These are phyloP conservation scores for Leccinum aurantiacum DNA, from an alignment of 768 basidiomycete species.

Conservation along the genomic window DNA sequence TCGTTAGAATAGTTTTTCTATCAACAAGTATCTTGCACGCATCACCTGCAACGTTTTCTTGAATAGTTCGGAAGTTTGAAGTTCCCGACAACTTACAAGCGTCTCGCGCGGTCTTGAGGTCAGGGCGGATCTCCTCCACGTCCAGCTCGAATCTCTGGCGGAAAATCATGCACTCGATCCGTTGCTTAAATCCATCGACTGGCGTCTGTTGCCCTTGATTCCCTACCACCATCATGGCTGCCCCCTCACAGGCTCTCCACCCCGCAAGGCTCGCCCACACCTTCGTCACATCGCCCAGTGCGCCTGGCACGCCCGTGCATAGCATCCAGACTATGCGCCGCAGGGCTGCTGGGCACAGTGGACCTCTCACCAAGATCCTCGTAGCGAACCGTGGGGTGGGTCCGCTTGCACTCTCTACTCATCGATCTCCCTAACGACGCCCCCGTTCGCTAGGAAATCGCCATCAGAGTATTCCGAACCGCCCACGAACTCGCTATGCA, in stretches of 20 bases:
- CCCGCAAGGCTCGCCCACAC: slow-evolving; percentile 73
- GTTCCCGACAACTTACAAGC: slow-evolving; percentile 56
- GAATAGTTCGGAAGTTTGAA: slow-evolving; percentile 58
- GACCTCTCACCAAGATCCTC: slow-evolving; percentile 87
- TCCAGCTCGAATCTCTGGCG: slow-evolving; percentile 80
- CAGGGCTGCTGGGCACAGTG: slow-evolving; percentile 87
- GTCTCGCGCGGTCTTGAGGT: slow-evolving; percentile 68
- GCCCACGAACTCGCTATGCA: slow-evolving; percentile 99
- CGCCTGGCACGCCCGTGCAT: slow-evolving; percentile 82
- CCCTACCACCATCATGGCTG: slow-evolving; percentile 25
- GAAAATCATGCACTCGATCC: slow-evolving; percentile 83
- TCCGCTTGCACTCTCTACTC: slow-evolving; percentile 13
- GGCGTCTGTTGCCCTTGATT: slow-evolving; percentile 6
- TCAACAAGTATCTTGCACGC: background rate
- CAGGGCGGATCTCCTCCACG: slow-evolving; percentile 80
- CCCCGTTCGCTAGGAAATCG: slow-evolving; percentile 76
- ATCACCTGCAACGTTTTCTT: slow-evolving; percentile 66
- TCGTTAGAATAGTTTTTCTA: slow-evolving; percentile 1
- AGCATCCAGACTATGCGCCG: slow-evolving; percentile 89
- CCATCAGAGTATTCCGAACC: slow-evolving; percentile 96
- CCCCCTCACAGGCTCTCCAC: slow-evolving; percentile 47
- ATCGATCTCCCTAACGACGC: slow-evolving; percentile 3
- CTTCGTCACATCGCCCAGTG: slow-evolving; percentile 73
- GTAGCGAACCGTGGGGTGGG: slow-evolving; percentile 90
- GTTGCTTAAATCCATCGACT: slow-evolving; percentile 35